phyloP scores from a whole-genome alignment of 2,329 filamentous ascomycete species.

The Pestalotiopsis sp. region DNA sequence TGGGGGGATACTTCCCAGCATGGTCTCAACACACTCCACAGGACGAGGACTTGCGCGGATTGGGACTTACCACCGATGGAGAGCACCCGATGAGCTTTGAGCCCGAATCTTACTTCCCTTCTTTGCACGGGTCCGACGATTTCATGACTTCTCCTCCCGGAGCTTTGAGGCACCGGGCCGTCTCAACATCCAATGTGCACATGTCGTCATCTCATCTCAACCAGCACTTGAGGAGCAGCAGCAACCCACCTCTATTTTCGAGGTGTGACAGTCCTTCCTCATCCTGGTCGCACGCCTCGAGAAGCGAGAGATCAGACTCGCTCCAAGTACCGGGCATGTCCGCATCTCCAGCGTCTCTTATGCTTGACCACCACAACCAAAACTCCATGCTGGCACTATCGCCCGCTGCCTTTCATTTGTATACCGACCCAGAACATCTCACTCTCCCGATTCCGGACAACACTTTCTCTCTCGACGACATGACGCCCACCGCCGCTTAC shows the following conservation, averaged over 20 bases:
- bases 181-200: slow-evolving; percentile 23
- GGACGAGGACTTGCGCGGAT: slow-evolving; percentile 25
- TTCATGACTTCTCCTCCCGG: slow-evolving; percentile 16
- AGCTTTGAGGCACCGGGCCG: slow-evolving; percentile 24
- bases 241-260: slow-evolving; percentile 30
- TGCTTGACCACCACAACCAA: slow-evolving; percentile 16
- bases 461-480: slow-evolving; percentile 19
- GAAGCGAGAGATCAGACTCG: slow-evolving; percentile 24
- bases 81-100: slow-evolving; percentile 28
- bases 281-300: slow-evolving; percentile 23
- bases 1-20: slow-evolving; percentile 24
- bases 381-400: slow-evolving; percentile 1
- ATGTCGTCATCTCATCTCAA: slow-evolving; percentile 23
- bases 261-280: slow-evolving; percentile 27
- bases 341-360: slow-evolving; percentile 14
- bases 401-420: slow-evolving; percentile 23
- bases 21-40: slow-evolving; percentile 26
- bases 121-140: slow-evolving; percentile 26
- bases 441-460: slow-evolving; percentile 29
- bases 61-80: slow-evolving; percentile 28
- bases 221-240: slow-evolving; percentile 29
- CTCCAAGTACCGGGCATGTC: slow-evolving; percentile 20
- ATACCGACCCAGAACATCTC: slow-evolving; percentile 27
- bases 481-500: slow-evolving; percentile 27
- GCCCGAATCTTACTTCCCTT: slow-evolving; percentile 16